Evolutionary conservation across 2,329 filamentous ascomycete species (phyloP), one percentile per base, ranked within the genome.

Genomic region (Xylaria multiplex): DNA sequence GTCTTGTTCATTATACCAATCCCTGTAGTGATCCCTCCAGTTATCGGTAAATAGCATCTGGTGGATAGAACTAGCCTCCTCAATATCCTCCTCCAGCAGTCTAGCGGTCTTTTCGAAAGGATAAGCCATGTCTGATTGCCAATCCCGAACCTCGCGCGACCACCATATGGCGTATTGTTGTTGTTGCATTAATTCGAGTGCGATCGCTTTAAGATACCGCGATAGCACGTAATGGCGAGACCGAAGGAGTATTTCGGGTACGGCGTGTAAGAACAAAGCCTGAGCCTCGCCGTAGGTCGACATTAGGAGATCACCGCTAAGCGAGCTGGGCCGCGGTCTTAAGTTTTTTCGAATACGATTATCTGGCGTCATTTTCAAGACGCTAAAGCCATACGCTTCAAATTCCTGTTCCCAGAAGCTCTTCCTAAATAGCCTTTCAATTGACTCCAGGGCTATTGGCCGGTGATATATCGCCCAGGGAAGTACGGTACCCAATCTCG

Each of bases 361-460:
- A 9, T 53, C 55, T 2, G 67, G 52, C 16, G 59, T 13, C 50
- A 70, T 48, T 58, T 69, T 71, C 13, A 75, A 22, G 5, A 70
- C 67, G 1, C 62, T 62, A 48, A 42, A 52, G 7, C 74, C 73
- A 46, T 65, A 74, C 1, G 13, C 35, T 4, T 6, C n/a, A 35
- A 70, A 68, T 1, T 73, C 70, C 3, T 42, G 35, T 3, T 68
- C 54, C 75, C 75, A 77, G 50, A 75, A 77, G 1, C 49, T 19
- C 59, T 75, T 56, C 2, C 32, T 67, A 62, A 77, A 77, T n/a
- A 75, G 68, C 55, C 68, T 71, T 35, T 56, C 67, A 9, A 72
- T 52, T 42, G 62, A 69, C 0, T 71, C 66, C 6, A 76, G 32
- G 11, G 70, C 60, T 0, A 76, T 0, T n/a, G 70, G 69, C 2